Percentiles rank a stretch among this genome's conserved stretches.
Evolutionary conservation across 768 basidiomycete genomes (phyloP).

Genomic region (Boletus vinaceobasis): DNA sequence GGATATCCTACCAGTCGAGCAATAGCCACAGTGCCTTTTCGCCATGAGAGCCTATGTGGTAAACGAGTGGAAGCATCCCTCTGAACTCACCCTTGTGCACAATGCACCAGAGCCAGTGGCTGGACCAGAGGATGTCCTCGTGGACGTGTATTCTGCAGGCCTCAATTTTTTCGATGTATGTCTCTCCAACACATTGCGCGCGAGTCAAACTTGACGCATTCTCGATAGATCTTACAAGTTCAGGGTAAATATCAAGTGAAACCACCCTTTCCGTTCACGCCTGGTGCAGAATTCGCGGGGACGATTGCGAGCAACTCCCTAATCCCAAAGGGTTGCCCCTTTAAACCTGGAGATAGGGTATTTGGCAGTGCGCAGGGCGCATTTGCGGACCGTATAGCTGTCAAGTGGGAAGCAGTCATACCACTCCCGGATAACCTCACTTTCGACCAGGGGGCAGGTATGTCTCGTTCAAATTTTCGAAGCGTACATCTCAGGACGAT

Average conservation of each 20-base stretch:
- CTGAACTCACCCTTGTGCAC: constrained; percentile 50
- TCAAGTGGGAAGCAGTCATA: constrained; percentile 46
- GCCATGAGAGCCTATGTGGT: constrained; percentile 79
- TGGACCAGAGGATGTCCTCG: constrained; percentile 54
- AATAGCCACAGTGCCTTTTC: neutral
- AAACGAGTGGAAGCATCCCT: constrained; percentile 64
- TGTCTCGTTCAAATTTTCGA: constrained; percentile 17
- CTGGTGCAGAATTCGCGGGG: constrained; percentile 87
- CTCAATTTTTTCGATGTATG: constrained; percentile 76
- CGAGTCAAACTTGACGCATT: neutral
- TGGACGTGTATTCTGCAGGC: constrained; percentile 72
- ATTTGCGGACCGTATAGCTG: constrained; percentile 73
- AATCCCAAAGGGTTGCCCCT: constrained; percentile 75
- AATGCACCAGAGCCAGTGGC: constrained; percentile 57
- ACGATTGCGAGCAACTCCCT: constrained; percentile 64
- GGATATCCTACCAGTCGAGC: no score
- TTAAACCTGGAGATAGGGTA: constrained; percentile 80
- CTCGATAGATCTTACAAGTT: constrained; percentile 67
- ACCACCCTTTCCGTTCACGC: constrained; percentile 79
- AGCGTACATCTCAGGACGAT: neutral
- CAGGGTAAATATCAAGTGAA: constrained; percentile 89
- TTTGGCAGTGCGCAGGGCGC: constrained; percentile 81
- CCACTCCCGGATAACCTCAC: constrained; percentile 73
- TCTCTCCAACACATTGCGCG: constrained; percentile 14
- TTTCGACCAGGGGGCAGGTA: constrained; percentile 84